These are phyloP conservation scores for Saturnispora halmiae DNA, from an alignment of 805 yeast species.

Conservation along the genomic window DNA sequence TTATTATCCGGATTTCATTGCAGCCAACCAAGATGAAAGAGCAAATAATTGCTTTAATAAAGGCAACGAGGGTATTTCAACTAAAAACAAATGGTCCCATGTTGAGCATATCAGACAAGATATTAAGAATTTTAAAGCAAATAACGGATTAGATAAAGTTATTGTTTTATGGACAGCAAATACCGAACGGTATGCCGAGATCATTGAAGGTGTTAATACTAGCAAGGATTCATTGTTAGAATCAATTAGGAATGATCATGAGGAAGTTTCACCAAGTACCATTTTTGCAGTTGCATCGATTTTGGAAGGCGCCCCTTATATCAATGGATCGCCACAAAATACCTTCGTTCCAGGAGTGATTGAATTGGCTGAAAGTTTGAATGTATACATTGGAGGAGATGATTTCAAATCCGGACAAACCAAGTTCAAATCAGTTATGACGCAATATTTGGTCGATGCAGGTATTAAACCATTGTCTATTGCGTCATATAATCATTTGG, in stretches of 20 bases:
- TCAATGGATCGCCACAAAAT: constrained; percentile 96
- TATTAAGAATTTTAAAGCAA: constrained; percentile 64
- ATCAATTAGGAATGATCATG: constrained; percentile 69
- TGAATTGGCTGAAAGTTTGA: constrained; percentile 73
- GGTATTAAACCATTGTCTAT: constrained; percentile 92
- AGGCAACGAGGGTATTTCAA: constrained; percentile 38
- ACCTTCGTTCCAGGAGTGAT: constrained; percentile 94
- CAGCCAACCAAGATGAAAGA: constrained; percentile 85
- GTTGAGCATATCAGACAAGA: constrained; percentile 81
- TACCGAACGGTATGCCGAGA: constrained; percentile 84
- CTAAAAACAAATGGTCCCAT: constrained; percentile 74
- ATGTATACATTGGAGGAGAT: constrained; percentile 86
- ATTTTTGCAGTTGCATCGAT: constrained; percentile 89
- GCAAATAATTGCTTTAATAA: constrained; percentile 79
- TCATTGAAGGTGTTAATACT: constrained; percentile 76
- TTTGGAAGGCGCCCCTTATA: constrained; percentile 79
- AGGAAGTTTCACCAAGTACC: constrained; percentile 88
- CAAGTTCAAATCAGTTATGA: constrained; percentile 89
- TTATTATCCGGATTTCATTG: constrained; percentile 94
- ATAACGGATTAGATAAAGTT: constrained; percentile 73
- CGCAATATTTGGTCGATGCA: constrained; percentile 93
- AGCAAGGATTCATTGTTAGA: constrained; percentile 70
- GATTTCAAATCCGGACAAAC: constrained; percentile 97
- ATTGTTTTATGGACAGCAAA: constrained; percentile 95
- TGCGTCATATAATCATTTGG: constrained; percentile 93